phyloP scores from a whole-genome alignment of 2,329 filamentous ascomycete genomes.

The Ophiostoma australiae region DNA sequence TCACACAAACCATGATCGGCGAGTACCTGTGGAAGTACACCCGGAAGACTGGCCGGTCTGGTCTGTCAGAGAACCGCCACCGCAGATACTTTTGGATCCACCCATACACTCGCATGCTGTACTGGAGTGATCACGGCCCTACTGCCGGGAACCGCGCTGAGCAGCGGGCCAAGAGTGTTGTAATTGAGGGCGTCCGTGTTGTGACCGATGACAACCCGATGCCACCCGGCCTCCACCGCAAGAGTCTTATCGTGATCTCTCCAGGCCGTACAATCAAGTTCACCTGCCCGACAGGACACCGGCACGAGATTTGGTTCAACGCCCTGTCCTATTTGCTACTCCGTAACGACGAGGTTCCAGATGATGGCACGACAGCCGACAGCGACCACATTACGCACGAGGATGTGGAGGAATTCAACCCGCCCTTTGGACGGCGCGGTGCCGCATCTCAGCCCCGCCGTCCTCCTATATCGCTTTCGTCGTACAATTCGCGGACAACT shows the following conservation, averaged over 20 bases:
- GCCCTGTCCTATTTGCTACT: slow-evolving; percentile 88
- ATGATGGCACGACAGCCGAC: slow-evolving; percentile 52
- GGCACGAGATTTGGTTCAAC: slow-evolving; percentile 98
- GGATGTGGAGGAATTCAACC: slow-evolving; percentile 78
- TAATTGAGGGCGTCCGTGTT: slow-evolving; percentile 87
- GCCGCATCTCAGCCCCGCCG: slow-evolving; percentile 41
- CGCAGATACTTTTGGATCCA: slow-evolving; percentile 98
- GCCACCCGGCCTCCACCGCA: slow-evolving; percentile 88
- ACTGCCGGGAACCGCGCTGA: slow-evolving; percentile 70
- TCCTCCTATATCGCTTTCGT: slow-evolving; percentile 64
- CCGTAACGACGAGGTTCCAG: slow-evolving; percentile 51
- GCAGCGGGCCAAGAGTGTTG: slow-evolving; percentile 77
- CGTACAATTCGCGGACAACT: slow-evolving; percentile 70
- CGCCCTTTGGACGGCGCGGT: slow-evolving; percentile 43
- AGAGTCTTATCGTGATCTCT: slow-evolving; percentile 85
- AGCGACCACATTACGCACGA: slow-evolving; percentile 53
- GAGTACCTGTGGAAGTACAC: slow-evolving; percentile 99
- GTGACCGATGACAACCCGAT: slow-evolving; percentile 92
- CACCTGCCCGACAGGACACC: slow-evolving; percentile 85
- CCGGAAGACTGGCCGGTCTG: slow-evolving; percentile 81
- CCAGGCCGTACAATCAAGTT: slow-evolving; percentile 88
- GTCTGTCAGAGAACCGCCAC: slow-evolving; percentile 84
- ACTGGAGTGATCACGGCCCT: slow-evolving; percentile 93
- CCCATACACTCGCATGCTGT: slow-evolving; percentile 90
- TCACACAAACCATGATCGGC: slow-evolving; percentile 99